Evolutionary conservation across 2,329 filamentous ascomycete genomes (phyloP).

Genomic region (Xylaria sp.): DNA sequence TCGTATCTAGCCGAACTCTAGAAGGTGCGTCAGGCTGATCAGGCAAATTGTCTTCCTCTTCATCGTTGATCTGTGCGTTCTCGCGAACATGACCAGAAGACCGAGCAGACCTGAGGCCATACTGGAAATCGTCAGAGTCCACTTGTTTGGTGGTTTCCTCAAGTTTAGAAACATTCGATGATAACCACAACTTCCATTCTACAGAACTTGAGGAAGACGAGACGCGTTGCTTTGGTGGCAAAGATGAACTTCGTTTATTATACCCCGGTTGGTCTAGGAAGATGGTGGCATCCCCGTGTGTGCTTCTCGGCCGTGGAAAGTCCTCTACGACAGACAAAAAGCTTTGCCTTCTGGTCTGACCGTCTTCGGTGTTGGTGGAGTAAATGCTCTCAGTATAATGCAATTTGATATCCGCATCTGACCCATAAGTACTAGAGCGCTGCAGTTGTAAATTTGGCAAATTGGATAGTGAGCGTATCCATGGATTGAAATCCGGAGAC

Average conservation of each 20-base stretch:
- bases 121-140: conserved; percentile 29
- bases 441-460: conserved; percentile 54
- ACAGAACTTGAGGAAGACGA: conserved; percentile 50
- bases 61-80: conserved; percentile 58
- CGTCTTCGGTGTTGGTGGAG: conserved; percentile 51
- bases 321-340: conserved; percentile 31
- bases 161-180: conserved; percentile 60
- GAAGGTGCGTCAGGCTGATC: conserved; percentile 3
- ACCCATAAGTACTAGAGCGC: conserved; percentile 53
- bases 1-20: neutral
- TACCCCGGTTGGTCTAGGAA: conserved; percentile 50
- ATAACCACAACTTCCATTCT: conserved; percentile 67
- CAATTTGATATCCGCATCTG: conserved; percentile 52
- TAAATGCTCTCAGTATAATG: conserved; percentile 62
- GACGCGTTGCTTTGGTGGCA: conserved; percentile 43
- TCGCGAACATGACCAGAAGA: conserved; percentile 59
- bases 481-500: conserved; percentile 50
- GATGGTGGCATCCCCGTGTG: conserved; percentile 49
- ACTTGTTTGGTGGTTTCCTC: conserved; percentile 48
- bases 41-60: conserved; percentile 44
- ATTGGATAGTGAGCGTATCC: conserved; percentile 55
- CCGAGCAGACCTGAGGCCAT: conserved; percentile 37
- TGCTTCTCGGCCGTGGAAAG: conserved; percentile 35
- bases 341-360: conserved; percentile 24
- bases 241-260: conserved; percentile 38